Percentiles rank a stretch among this genome's conserved stretches.
Conservation (phyloP, 768 basidiomycete genomes). For the Cantharellus cinnabarinus region DNA sequence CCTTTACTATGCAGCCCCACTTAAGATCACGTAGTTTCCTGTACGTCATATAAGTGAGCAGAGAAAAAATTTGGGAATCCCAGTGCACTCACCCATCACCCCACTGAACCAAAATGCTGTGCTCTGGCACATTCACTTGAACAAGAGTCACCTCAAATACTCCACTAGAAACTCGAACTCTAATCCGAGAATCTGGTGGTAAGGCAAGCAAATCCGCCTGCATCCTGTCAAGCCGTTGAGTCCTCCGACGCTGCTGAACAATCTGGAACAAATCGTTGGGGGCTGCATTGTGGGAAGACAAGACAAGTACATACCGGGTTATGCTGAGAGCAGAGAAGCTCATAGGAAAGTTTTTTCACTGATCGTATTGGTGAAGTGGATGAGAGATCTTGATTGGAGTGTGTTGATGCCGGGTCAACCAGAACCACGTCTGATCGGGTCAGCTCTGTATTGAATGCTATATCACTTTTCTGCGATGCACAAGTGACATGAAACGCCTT, state of each 20-base stretch:
- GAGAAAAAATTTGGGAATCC: too few relatives aligned
- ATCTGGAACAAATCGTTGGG: conserved; percentile 28
- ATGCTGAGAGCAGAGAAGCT: conserved; percentile 65
- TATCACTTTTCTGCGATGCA: conserved; percentile 29
- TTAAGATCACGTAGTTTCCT: conserved; percentile 1
- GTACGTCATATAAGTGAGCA: neutral
- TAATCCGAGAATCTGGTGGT: conserved; percentile 52
- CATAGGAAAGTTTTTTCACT: conserved; percentile 49
- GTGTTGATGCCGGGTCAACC: conserved; percentile 20
- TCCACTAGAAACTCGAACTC: conserved; percentile 65
- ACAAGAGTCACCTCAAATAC: conserved; percentile 72
- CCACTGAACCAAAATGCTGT: conserved; percentile 66
- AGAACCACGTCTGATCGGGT: conserved; percentile 69
- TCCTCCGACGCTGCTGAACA: neutral
- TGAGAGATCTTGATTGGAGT: neutral
- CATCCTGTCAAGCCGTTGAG: conserved; percentile 35
- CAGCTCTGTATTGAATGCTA: conserved; percentile 41
- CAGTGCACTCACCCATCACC: neutral
- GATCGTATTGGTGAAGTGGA: conserved; percentile 26
- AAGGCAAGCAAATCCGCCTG: conserved; percentile 48
- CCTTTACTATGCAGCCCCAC: conserved; percentile 4
- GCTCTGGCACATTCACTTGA: conserved; percentile 44
- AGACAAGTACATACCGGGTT: conserved; percentile 50
- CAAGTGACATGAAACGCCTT: conserved; percentile 90
- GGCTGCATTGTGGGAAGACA: conserved; percentile 26